Conservation (phyloP, 345 rosid species). For the Citrus inodora region DNA sequence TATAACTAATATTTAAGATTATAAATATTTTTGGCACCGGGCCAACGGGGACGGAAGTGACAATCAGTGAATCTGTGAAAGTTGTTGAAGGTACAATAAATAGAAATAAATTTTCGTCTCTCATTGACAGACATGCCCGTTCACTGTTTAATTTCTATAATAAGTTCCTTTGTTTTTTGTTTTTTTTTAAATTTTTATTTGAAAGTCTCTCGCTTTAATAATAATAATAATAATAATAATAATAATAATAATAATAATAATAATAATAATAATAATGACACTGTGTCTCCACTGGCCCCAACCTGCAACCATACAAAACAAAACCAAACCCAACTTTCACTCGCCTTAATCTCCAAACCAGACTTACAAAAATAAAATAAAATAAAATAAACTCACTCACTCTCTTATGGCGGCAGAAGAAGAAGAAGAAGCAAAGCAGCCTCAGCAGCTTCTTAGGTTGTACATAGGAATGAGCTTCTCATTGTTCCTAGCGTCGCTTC, state of each 20-base stretch:
- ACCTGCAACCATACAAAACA: not conserved
- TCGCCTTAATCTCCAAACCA: not conserved
- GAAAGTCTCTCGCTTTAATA: too few relatives aligned
- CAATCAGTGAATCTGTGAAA: too few relatives aligned
- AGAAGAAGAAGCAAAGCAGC: constrained; percentile 28
- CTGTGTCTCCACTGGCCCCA: not conserved
- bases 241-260: too few relatives aligned
- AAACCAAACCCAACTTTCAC: not conserved
- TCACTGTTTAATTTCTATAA: not conserved
- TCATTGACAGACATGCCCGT: not conserved
- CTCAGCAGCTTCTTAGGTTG: constrained; percentile 39
- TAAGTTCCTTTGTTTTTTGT: too few relatives aligned
- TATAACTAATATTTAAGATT: too few relatives aligned
- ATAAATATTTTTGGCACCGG: too few relatives aligned
- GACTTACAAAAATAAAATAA: not conserved
- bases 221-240: too few relatives aligned
- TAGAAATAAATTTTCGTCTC: not conserved
- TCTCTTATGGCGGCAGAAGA: constrained; percentile 23
- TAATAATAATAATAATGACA: not conserved
- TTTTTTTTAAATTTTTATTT: not conserved
- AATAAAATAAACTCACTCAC: too few relatives aligned
- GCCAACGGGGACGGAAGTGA: too few relatives aligned
- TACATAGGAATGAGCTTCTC: constrained; percentile 76
- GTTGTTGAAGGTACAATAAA: not conserved
- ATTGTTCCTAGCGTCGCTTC: constrained; percentile 64